These are phyloP conservation scores for Aphanomyces cochlioides DNA, from an alignment of 352 stramenopile genomes.

Conservation along the genomic window DNA sequence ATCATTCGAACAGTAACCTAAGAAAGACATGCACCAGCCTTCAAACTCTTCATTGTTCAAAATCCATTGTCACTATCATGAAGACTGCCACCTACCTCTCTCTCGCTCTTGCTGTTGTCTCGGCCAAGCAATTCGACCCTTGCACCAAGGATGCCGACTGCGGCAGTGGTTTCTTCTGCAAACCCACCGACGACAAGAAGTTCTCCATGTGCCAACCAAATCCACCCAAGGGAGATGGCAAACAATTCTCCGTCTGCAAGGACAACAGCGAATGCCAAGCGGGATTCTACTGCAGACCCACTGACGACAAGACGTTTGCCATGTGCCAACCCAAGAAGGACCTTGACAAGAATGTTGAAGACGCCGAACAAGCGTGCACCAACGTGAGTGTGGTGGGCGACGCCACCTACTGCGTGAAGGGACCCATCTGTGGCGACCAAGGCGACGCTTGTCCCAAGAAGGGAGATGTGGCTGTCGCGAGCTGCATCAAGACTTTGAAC, in stretches of 20 bases:
- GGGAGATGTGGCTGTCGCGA: too few relatives aligned
- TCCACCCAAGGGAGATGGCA: neutral
- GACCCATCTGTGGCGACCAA: slow-evolving; percentile 38
- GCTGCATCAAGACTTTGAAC: too few relatives aligned
- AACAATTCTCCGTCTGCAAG: neutral
- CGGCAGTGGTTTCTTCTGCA: neutral
- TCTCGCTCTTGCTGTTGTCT: neutral
- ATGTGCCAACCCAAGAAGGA: slow-evolving; percentile 15
- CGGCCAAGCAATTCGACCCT: neutral
- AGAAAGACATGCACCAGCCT: too few relatives aligned
- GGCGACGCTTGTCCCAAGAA: slow-evolving; percentile 37
- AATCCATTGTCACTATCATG: neutral
- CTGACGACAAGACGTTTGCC: neutral
- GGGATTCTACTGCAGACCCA: slow-evolving; percentile 11
- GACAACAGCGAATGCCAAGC: neutral
- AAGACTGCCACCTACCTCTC: neutral
- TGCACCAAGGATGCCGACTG: neutral
- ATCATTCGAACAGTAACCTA: too few relatives aligned
- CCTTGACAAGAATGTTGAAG: too few relatives aligned
- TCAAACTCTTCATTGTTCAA: too few relatives aligned
- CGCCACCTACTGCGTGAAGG: slow-evolving; percentile 47
- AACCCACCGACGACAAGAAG: neutral
- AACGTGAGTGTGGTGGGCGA: slow-evolving; percentile 40
- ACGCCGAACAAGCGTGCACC: slow-evolving; percentile 28
- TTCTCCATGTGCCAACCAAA: slow-evolving; percentile 21